These are phyloP conservation scores for Erythrobasidium hasegawianum DNA, from an alignment of 1,284 basidiomycete genomes.

Conservation along the genomic window DNA sequence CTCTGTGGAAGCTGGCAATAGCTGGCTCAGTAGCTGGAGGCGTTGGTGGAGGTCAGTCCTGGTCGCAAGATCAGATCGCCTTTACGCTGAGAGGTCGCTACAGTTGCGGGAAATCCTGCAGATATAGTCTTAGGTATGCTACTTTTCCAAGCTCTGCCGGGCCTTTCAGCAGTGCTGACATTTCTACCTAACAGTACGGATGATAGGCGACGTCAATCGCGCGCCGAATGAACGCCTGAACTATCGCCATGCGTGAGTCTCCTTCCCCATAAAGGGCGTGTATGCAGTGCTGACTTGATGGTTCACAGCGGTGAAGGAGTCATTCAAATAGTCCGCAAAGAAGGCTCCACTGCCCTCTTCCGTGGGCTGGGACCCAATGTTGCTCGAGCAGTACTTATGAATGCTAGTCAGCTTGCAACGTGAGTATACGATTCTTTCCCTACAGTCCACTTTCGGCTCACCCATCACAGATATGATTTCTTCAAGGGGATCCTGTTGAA, in stretches of 20 bases:
- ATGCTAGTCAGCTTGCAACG: slow-evolving; percentile 84
- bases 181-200: slow-evolving; percentile 59
- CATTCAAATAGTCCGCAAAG: slow-evolving; percentile 55
- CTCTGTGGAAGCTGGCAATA: slow-evolving; percentile 72
- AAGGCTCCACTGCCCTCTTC: slow-evolving; percentile 67
- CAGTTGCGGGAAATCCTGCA: slow-evolving; percentile 75
- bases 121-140: slow-evolving; percentile 39
- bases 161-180: too few relatives aligned
- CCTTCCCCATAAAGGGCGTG: neutral
- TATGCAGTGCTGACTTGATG: too few relatives aligned
- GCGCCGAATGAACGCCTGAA: slow-evolving; percentile 75
- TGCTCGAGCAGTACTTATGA: slow-evolving; percentile 81
- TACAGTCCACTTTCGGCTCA: neutral
- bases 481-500: slow-evolving; percentile 77
- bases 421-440: slow-evolving; percentile 50
- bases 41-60: slow-evolving; percentile 50
- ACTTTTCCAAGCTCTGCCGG: too few relatives aligned
- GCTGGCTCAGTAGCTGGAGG: slow-evolving; percentile 54
- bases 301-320: slow-evolving; percentile 50
- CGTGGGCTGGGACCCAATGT: slow-evolving; percentile 83
- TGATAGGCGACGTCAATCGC: slow-evolving; percentile 84
- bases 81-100: slow-evolving; percentile 54
- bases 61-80: too few relatives aligned
- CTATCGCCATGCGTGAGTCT: slow-evolving; percentile 54
- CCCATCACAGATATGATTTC: slow-evolving; percentile 71